Conservation (phyloP, 768 basidiomycete species). For the Russula vinacea region DNA sequence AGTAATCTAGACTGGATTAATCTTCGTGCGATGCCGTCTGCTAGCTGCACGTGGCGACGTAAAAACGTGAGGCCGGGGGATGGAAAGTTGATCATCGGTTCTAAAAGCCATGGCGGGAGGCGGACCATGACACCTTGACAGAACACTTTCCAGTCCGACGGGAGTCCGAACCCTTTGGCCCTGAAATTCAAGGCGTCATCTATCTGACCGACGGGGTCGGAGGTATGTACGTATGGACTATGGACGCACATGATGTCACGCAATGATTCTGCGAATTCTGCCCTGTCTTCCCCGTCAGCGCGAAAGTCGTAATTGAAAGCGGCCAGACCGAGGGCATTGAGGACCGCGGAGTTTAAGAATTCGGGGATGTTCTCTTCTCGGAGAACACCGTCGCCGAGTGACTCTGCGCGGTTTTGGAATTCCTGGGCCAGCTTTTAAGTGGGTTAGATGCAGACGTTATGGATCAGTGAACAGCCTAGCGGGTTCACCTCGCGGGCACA, state of each 20-base stretch:
- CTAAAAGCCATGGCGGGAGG: slow-evolving; percentile 13
- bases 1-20: slow-evolving; percentile 12
- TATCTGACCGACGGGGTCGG: neutral
- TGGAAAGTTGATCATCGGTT: slow-evolving; percentile 18
- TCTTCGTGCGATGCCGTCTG: slow-evolving; percentile 20
- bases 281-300: slow-evolving; percentile 15
- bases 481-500: slow-evolving; percentile 20
- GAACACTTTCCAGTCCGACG: slow-evolving; percentile 26
- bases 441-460: neutral
- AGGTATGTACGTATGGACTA: slow-evolving; percentile 1
- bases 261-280: slow-evolving; percentile 14
- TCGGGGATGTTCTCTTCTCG: slow-evolving; percentile 20
- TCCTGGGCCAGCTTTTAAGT: slow-evolving; percentile 14
- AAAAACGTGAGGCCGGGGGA: slow-evolving; percentile 23
- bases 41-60: slow-evolving; percentile 18
- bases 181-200: slow-evolving; percentile 1
- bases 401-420: slow-evolving; percentile 1
- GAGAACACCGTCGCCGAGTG: neutral
- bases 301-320: slow-evolving; percentile 24
- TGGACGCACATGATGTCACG: slow-evolving; percentile 18
- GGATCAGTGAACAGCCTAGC: neutral
- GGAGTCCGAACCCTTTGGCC: slow-evolving; percentile 27
- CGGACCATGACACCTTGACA: slow-evolving; percentile 22
- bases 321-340: slow-evolving; percentile 22
- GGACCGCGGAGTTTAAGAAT: slow-evolving; percentile 17